phyloP scores from a whole-genome alignment of 140 eudicot species.

The Artemisia princeps region DNA sequence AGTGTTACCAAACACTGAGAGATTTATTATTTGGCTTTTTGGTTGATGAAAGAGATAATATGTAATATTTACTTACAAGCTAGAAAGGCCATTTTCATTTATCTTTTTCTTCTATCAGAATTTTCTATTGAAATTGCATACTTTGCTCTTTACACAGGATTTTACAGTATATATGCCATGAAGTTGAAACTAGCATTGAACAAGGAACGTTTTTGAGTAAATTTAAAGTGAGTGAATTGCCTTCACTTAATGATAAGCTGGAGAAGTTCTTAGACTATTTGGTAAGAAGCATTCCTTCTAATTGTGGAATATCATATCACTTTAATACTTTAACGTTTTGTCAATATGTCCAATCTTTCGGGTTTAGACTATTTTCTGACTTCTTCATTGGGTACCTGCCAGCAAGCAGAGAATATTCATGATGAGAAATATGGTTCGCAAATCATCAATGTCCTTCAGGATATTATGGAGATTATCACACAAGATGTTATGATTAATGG shows the following conservation, averaged over 20 bases:
- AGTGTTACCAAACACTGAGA: slow-evolving; percentile 72
- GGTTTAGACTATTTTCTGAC: slow-evolving; percentile 20
- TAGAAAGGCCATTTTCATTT: slow-evolving; percentile 5
- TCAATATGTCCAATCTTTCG: neutral
- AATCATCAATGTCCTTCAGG: slow-evolving; percentile 83
- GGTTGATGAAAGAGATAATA: slow-evolving; percentile 50
- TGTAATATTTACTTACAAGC: slow-evolving; percentile 31
- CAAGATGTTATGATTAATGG: slow-evolving; percentile 84
- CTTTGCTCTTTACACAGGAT: slow-evolving; percentile 41
- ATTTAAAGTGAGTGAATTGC: slow-evolving; percentile 70
- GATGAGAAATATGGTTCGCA: slow-evolving; percentile 48
- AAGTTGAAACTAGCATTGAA: slow-evolving; percentile 64
- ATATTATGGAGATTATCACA: slow-evolving; percentile 85
- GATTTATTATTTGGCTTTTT: slow-evolving; percentile 51
- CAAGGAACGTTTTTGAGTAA: slow-evolving; percentile 46
- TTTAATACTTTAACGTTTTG: too few relatives aligned
- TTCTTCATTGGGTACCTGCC: slow-evolving; percentile 21
- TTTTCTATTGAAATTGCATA: slow-evolving; percentile 1
- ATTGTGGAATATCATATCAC: neutral
- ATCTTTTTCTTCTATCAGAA: neutral
- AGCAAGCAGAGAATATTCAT: slow-evolving; percentile 52
- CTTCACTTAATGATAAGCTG: slow-evolving; percentile 73
- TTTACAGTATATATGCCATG: slow-evolving; percentile 44
- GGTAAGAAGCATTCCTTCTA: slow-evolving; percentile 38
- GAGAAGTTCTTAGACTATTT: slow-evolving; percentile 62